A percentile compares a stretch with the other conserved stretches of the same genome.
phyloP scores from a whole-genome alignment of 257 asterid genomes.

The Nicotiana otophora region DNA sequence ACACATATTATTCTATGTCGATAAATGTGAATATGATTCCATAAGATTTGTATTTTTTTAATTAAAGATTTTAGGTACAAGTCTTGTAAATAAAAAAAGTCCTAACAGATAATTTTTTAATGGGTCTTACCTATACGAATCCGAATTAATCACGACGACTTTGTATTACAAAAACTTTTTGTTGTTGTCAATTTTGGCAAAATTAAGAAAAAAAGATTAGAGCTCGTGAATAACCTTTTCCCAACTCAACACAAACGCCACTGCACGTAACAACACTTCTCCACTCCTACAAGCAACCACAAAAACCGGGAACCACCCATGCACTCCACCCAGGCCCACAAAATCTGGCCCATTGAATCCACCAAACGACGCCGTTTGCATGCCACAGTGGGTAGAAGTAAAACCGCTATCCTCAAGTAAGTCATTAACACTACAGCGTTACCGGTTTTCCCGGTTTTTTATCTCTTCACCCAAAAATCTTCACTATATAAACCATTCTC shows the following conservation, averaged over 20 bases:
- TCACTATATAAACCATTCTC: background rate
- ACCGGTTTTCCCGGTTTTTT: slow-evolving; percentile 11
- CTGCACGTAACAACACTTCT: background rate
- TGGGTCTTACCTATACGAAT: too few relatives aligned
- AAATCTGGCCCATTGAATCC: background rate
- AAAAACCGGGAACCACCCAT: background rate
- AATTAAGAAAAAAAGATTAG: too few relatives aligned
- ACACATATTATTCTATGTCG: too few relatives aligned
- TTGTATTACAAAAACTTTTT: too few relatives aligned
- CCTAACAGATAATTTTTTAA: too few relatives aligned
- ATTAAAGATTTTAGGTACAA: too few relatives aligned
- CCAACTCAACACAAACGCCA: background rate
- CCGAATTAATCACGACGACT: too few relatives aligned
- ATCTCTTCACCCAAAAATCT: background rate
- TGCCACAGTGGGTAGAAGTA: background rate
- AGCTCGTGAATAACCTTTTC: background rate
- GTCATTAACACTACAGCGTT: background rate
- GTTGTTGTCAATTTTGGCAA: too few relatives aligned
- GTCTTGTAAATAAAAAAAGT: too few relatives aligned
- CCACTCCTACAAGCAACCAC: background rate
- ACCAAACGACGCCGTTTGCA: background rate
- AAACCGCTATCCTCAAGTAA: background rate
- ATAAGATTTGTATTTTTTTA: too few relatives aligned
- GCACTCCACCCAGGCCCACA: background rate
- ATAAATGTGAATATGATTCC: too few relatives aligned